A percentile compares a stretch with the other conserved stretches of the same genome.
phyloP scores from a whole-genome alignment of 2,329 filamentous ascomycete species.

The Pezicula neosporulosa region DNA sequence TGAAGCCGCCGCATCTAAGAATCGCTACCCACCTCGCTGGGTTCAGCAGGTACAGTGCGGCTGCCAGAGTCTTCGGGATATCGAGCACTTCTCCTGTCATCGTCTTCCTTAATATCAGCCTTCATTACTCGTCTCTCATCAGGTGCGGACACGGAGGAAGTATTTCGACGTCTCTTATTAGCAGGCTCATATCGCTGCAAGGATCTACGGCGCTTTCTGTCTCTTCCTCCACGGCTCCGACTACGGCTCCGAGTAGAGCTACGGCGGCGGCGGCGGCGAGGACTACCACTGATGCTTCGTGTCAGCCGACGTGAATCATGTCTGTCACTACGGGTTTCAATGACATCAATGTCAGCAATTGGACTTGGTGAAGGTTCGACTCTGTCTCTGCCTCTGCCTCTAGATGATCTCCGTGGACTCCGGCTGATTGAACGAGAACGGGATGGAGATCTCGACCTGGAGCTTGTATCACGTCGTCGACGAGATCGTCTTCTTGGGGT shows the following conservation, averaged over 20 bases:
- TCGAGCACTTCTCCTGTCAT: slow-evolving; percentile 29
- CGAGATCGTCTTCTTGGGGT: slow-evolving; percentile 23
- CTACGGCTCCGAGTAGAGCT: slow-evolving; percentile 24
- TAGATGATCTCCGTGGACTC: slow-evolving; percentile 15
- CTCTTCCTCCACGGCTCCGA: slow-evolving; percentile 17
- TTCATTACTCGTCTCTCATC: slow-evolving; percentile 47
- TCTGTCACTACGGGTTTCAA: slow-evolving; percentile 15
- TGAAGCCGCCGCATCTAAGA: slow-evolving; percentile 15
- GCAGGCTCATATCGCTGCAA: slow-evolving; percentile 30
- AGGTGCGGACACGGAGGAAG: slow-evolving; percentile 44
- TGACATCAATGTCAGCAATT: slow-evolving; percentile 16
- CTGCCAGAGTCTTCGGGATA: slow-evolving; percentile 17
- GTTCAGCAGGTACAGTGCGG: slow-evolving; percentile 19
- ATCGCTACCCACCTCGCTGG: slow-evolving; percentile 40
- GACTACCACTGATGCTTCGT: slow-evolving; percentile 26
- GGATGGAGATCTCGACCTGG: slow-evolving; percentile 28
- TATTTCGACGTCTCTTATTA: slow-evolving; percentile 43
- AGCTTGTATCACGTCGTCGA: slow-evolving; percentile 17
- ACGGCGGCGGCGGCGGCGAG: slow-evolving; percentile 25
- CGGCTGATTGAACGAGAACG: slow-evolving; percentile 21
- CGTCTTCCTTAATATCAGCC: slow-evolving; percentile 53
- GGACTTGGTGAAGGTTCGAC: slow-evolving; percentile 16
- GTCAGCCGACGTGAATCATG: slow-evolving; percentile 29
- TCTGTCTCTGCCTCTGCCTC: slow-evolving; percentile 14
- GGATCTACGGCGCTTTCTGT: slow-evolving; percentile 28